phyloP scores from a whole-genome alignment of 2,329 filamentous ascomycete species.

The Orbilia oligospora region DNA sequence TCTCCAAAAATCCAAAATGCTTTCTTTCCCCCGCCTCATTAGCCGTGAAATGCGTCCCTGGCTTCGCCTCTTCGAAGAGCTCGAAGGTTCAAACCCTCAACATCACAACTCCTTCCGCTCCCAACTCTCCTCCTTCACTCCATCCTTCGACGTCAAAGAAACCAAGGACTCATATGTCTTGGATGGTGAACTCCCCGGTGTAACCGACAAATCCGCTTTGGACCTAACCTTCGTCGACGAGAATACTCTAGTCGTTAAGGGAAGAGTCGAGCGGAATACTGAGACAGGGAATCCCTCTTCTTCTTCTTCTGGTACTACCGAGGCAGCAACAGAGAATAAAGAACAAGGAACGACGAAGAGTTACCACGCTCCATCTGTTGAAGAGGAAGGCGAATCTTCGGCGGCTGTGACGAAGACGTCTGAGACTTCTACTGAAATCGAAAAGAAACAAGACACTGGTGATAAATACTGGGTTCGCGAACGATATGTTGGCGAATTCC shows the following conservation, averaged over 20 bases:
- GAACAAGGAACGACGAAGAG: slow-evolving; percentile 1
- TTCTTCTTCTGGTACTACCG: background rate
- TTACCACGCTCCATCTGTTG: slow-evolving; percentile 42
- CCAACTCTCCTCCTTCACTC: slow-evolving; percentile 66
- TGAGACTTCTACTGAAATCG: slow-evolving; percentile 14
- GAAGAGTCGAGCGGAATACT: slow-evolving; percentile 66
- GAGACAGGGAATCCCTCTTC: slow-evolving; percentile 32
- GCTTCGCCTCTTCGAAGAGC: slow-evolving; percentile 55
- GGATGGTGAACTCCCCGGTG: slow-evolving; percentile 70
- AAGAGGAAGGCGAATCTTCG: slow-evolving; percentile 32
- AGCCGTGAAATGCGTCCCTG: slow-evolving; percentile 50
- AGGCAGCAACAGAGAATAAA: background rate
- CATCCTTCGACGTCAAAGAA: slow-evolving; percentile 70
- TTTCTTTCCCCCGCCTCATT: slow-evolving; percentile 48
- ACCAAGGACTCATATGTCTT: slow-evolving; percentile 68
- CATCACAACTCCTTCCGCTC: slow-evolving; percentile 33
- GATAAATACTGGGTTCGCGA: slow-evolving; percentile 61
- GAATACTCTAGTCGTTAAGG: slow-evolving; percentile 69
- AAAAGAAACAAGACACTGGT: slow-evolving; percentile 19
- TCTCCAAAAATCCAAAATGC: slow-evolving; percentile 26
- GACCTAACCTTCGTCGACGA: slow-evolving; percentile 70
- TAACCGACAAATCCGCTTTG: slow-evolving; percentile 68
- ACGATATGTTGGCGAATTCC: slow-evolving; percentile 61
- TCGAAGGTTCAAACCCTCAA: slow-evolving; percentile 29
- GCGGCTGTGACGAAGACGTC: slow-evolving; percentile 21